Conservation (phyloP, 2,329 filamentous ascomycete genomes). For the Rhynchosporium graminicola region DNA sequence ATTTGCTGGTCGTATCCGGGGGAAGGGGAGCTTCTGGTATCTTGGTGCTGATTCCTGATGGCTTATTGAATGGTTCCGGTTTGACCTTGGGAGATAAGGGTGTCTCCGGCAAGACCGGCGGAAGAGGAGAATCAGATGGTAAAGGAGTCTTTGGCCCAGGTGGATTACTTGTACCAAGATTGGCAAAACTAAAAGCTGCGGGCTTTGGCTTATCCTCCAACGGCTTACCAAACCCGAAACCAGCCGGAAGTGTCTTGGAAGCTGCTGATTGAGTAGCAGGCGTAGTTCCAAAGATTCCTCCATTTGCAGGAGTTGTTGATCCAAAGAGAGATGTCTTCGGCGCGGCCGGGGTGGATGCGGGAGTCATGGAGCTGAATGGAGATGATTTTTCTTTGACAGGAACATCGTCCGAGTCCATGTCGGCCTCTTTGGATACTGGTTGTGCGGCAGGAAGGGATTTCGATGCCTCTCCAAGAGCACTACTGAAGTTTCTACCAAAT, state of each 20-base stretch:
- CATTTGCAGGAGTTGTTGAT: constrained; percentile 21
- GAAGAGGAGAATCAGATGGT: constrained; percentile 4
- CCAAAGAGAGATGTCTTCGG: constrained; percentile 30
- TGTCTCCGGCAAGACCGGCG: constrained; percentile 19
- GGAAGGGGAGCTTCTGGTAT: constrained; percentile 46
- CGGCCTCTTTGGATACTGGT: constrained; percentile 49
- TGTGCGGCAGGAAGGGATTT: constrained; percentile 33
- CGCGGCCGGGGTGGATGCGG: constrained; percentile 32
- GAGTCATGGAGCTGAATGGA: constrained; percentile 30
- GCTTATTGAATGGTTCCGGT: constrained; percentile 31
- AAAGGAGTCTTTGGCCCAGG: constrained; percentile 30
- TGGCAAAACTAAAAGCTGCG: constrained; percentile 27
- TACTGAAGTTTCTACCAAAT: constrained; percentile 63
- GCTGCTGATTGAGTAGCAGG: constrained; percentile 18
- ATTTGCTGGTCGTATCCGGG: constrained; percentile 46
- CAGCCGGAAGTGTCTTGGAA: constrained; percentile 25
- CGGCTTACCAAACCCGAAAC: constrained; percentile 33
- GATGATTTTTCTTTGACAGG: constrained; percentile 22
- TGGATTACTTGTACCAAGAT: constrained; percentile 17
- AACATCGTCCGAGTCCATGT: constrained; percentile 47
- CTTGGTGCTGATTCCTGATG: constrained; percentile 26
- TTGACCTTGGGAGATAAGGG: constrained; percentile 34
- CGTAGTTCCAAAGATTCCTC: constrained; percentile 29
- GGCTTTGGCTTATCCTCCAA: constrained; percentile 23
- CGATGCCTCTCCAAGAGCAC: constrained; percentile 54